phyloP scores from a whole-genome alignment of 306 rosid genomes.

The Lagenaria siceraria region DNA sequence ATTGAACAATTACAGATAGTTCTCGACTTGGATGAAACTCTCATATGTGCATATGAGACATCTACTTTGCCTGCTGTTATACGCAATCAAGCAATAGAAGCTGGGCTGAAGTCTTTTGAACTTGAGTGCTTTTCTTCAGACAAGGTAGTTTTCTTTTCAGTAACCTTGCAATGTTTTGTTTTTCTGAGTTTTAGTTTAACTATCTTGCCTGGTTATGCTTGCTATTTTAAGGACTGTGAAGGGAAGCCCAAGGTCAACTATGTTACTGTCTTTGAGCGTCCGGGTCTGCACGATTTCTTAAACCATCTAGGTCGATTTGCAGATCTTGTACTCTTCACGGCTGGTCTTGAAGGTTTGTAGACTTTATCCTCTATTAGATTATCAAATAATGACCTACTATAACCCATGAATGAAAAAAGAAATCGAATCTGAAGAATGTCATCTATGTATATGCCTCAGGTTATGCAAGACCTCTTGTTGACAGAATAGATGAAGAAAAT shows the following conservation, averaged over 20 bases:
- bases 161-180: neutral
- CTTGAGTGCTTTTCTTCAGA: conserved; percentile 76
- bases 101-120: conserved; percentile 85
- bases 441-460: conserved; percentile 25
- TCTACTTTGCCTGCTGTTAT: conserved; percentile 59
- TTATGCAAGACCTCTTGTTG: conserved; percentile 96
- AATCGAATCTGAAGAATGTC: neutral
- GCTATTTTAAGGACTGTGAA: conserved; percentile 60
- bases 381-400: neutral
- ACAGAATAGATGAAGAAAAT: conserved; percentile 59
- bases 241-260: conserved; percentile 71
- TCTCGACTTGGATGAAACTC: conserved; percentile 93
- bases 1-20: conserved; percentile 45
- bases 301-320: conserved; percentile 63
- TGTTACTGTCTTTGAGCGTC: conserved; percentile 94
- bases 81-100: conserved; percentile 67
- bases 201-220: conserved; percentile 4
- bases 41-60: conserved; percentile 83
- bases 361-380: neutral
- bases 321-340: conserved; percentile 83
- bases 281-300: conserved; percentile 82
- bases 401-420: neutral
- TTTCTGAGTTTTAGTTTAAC: neutral
- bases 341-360: conserved; percentile 81
- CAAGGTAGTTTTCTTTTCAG: conserved; percentile 30